A percentile compares a stretch with the other conserved stretches of the same genome.
These are phyloP conservation scores for Metschnikowia corniflorae DNA, from an alignment of 805 yeast species.

Conservation along the genomic window DNA sequence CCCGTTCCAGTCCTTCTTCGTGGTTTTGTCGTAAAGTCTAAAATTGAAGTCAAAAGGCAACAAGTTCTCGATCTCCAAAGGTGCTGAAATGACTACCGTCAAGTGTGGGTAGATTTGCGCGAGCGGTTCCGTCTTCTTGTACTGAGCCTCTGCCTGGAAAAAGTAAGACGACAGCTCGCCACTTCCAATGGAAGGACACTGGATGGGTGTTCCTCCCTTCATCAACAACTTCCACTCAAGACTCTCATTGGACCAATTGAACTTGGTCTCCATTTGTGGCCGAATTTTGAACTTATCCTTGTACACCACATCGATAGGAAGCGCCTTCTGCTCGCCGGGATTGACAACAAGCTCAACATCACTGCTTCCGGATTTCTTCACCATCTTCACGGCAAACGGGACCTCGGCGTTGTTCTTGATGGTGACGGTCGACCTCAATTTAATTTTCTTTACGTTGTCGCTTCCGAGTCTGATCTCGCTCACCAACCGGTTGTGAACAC, in stretches of 20 bases:
- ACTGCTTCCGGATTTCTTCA: constrained; percentile 29
- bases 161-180: constrained; percentile 49
- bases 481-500: constrained; percentile 69
- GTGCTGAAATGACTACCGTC: constrained; percentile 74
- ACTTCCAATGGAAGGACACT: constrained; percentile 48
- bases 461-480: constrained; percentile 67
- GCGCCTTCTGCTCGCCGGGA: constrained; percentile 57
- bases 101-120: constrained; percentile 80
- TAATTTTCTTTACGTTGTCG: constrained; percentile 75
- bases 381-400: constrained; percentile 47
- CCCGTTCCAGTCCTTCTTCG: constrained; percentile 64
- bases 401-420: constrained; percentile 62
- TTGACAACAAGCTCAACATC: constrained; percentile 36
- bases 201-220: constrained; percentile 48
- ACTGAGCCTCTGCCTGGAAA: constrained; percentile 70
- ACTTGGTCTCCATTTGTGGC: constrained; percentile 57
- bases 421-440: constrained; percentile 71
- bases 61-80: constrained; percentile 78
- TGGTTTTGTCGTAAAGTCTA: constrained; percentile 71
- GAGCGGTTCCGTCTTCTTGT: constrained; percentile 64
- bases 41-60: constrained; percentile 79
- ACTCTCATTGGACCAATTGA: constrained; percentile 63
- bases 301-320: constrained; percentile 73
- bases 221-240: constrained; percentile 65
- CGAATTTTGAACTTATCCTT: constrained; percentile 52